These are phyloP conservation scores for Handroanthus guayacan DNA, from an alignment of 257 asterid species.

Conservation along the genomic window DNA sequence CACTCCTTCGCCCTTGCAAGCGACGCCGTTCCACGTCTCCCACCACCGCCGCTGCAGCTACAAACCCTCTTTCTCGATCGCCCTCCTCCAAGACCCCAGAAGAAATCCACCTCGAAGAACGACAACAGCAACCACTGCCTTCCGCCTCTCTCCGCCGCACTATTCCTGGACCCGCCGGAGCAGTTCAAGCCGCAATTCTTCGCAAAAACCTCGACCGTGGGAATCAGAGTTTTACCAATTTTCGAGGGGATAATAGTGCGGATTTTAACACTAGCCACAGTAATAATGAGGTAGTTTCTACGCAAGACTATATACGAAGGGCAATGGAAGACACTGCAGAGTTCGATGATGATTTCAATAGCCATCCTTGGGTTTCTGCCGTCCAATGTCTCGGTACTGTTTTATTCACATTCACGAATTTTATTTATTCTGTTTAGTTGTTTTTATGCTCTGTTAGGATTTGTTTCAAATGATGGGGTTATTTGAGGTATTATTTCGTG, in stretches of 20 bases:
- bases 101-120: slow-evolving; percentile 25
- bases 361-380: slow-evolving; percentile 76
- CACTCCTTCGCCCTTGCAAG: slow-evolving; percentile 92
- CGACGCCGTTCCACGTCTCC: slow-evolving; percentile 48
- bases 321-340: slow-evolving; percentile 72
- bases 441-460: slow-evolving; percentile 8
- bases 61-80: slow-evolving; percentile 38
- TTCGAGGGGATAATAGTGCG: slow-evolving; percentile 32
- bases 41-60: slow-evolving; percentile 35
- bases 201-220: slow-evolving; percentile 55
- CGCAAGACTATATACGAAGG: slow-evolving; percentile 79
- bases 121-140: slow-evolving; percentile 29
- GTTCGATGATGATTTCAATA: slow-evolving; percentile 75
- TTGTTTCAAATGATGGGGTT: slow-evolving; percentile 21
- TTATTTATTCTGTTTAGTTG: neutral
- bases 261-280: slow-evolving; percentile 7
- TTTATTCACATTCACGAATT: neutral
- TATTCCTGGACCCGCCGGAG: slow-evolving; percentile 91
- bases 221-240: slow-evolving; percentile 27
- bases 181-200: slow-evolving; percentile 75
- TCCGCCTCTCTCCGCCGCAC: slow-evolving; percentile 39
- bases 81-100: slow-evolving; percentile 32
- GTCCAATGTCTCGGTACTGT: slow-evolving; percentile 66
- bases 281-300: slow-evolving; percentile 42
- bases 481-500: neutral